Percentiles rank a stretch among this genome's conserved stretches.
phyloP scores from a whole-genome alignment of 225 moss, liverwort and hornwort species.

The Physcomitrellopsis africana region DNA sequence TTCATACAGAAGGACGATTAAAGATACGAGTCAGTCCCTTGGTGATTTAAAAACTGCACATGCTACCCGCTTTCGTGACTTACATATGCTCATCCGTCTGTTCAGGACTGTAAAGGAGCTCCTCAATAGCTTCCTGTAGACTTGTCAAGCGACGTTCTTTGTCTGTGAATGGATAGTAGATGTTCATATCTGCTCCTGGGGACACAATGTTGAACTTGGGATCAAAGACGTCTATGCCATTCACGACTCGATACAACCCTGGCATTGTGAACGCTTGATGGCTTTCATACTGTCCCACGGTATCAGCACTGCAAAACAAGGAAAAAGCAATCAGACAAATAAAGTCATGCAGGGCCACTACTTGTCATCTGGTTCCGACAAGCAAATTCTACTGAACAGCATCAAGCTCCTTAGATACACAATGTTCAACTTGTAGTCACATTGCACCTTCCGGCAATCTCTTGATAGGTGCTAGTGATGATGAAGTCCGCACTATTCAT shows the following conservation, averaged over 20 bases:
- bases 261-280: conserved; percentile 84
- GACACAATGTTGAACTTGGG: conserved; percentile 96
- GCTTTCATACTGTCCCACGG: conserved; percentile 89
- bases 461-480: conserved; percentile 90
- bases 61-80: conserved; percentile 14
- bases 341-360: background rate
- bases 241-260: conserved; percentile 84
- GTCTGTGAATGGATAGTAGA: conserved; percentile 71
- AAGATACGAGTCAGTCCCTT: background rate
- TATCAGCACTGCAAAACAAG: conserved; percentile 58
- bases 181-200: conserved; percentile 78
- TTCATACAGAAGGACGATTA: background rate
- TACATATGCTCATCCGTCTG: conserved; percentile 86
- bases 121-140: conserved; percentile 68
- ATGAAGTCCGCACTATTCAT: conserved; percentile 92
- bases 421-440: background rate
- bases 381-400: conserved; percentile 1
- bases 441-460: conserved; percentile 81
- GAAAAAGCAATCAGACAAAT: conserved; percentile 19
- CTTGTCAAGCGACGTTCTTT: conserved; percentile 72
- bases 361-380: conserved; percentile 17
- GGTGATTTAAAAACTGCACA: background rate
- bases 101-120: conserved; percentile 61
- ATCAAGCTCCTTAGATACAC: background rate
- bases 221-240: conserved; percentile 82